Evolutionary conservation across 2,329 filamentous ascomycete species (phyloP).

Genomic region (Aspergillus luchuensis): DNA sequence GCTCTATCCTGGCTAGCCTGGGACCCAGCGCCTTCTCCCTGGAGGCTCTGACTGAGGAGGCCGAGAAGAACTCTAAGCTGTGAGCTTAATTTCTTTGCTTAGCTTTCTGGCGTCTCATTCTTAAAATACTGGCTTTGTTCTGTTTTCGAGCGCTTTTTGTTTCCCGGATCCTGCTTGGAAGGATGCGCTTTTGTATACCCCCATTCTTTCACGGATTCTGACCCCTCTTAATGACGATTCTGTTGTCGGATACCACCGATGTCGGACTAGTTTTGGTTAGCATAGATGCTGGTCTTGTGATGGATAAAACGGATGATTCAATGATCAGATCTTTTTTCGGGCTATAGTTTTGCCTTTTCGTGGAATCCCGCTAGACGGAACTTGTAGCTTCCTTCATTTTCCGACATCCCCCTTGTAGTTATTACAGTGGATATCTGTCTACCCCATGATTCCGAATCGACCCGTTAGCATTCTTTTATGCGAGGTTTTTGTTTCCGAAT

Average conservation of each 20-base stretch:
- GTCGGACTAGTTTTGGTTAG: conserved; percentile 15
- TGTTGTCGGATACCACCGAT: conserved; percentile 17
- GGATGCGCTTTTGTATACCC: conserved; percentile 28
- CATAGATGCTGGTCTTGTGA: conserved; percentile 12
- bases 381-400: no score
- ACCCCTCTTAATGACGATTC: conserved; percentile 19
- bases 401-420: no score
- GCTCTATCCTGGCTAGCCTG: conserved; percentile 43
- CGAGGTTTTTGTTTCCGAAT: not conserved
- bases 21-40: conserved; percentile 25
- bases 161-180: conserved; percentile 20
- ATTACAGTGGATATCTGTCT: no score
- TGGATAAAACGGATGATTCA: conserved; percentile 21
- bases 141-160: conserved; percentile 25
- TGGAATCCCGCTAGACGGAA: not conserved
- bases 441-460: not conserved
- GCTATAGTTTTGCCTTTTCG: not conserved
- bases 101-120: conserved; percentile 5
- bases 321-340: conserved; percentile 9
- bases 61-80: conserved; percentile 39
- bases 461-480: not conserved
- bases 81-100: conserved; percentile 21
- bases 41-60: conserved; percentile 29
- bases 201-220: conserved; percentile 20
- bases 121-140: conserved; percentile 20